These are phyloP conservation scores for Truncatella angustata DNA, from an alignment of 2,329 filamentous ascomycete species.

Conservation along the genomic window DNA sequence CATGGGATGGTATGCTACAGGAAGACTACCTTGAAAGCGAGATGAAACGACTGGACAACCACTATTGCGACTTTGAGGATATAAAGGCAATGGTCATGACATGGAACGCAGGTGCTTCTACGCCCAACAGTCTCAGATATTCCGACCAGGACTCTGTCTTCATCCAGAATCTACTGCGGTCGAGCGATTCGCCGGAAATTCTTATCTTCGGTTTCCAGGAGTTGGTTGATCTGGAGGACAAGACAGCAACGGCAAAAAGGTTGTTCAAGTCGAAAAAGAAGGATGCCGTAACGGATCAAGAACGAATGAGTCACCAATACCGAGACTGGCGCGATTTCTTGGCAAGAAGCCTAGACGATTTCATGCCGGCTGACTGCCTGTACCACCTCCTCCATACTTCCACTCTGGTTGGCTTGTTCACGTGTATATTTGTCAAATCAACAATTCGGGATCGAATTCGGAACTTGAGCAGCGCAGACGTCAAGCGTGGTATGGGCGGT, in stretches of 20 bases:
- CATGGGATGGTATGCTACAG: constrained; percentile 91
- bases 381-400: constrained; percentile 88
- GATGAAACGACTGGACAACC: constrained; percentile 79
- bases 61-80: constrained; percentile 84
- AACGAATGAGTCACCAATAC: constrained; percentile 96
- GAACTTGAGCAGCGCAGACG: constrained; percentile 74
- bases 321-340: constrained; percentile 94
- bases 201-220: constrained; percentile 97
- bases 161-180: constrained; percentile 74
- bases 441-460: constrained; percentile 73
- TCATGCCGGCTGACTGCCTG: constrained; percentile 71
- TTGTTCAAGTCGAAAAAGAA: constrained; percentile 91
- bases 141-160: constrained; percentile 71
- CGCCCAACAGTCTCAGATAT: constrained; percentile 77
- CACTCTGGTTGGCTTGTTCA: constrained; percentile 90
- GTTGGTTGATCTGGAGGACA: constrained; percentile 96
- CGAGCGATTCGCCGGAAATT: constrained; percentile 80
- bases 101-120: constrained; percentile 96
- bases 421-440: constrained; percentile 89
- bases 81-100: constrained; percentile 80
- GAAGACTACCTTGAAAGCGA: constrained; percentile 91
- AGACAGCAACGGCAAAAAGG: constrained; percentile 94
- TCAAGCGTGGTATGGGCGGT: constrained; percentile 95
- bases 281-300: constrained; percentile 68
- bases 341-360: constrained; percentile 76